phyloP scores from a whole-genome alignment of 2,329 filamentous ascomycete genomes.

The Fusarium domesticum region DNA sequence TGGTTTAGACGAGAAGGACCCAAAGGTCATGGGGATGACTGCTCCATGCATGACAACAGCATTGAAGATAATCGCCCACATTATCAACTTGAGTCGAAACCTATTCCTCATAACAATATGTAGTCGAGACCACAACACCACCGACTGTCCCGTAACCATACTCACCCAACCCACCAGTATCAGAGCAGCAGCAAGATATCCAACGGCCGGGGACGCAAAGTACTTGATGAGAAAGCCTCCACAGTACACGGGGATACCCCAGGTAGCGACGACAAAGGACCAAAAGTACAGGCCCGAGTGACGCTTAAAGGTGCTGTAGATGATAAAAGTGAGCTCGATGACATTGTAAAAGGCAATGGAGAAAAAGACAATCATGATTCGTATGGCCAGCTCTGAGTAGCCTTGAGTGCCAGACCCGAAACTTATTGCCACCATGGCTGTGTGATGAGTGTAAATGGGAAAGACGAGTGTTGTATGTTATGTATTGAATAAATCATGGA shows the following conservation, averaged over 20 bases:
- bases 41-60: conserved; percentile 51
- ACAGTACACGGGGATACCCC: conserved; percentile 37
- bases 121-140: conserved; percentile 61
- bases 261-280: conserved; percentile 36
- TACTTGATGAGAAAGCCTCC: conserved; percentile 47
- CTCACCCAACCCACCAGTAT: conserved; percentile 31
- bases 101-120: conserved; percentile 56
- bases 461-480: background rate
- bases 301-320: conserved; percentile 36
- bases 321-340: conserved; percentile 36
- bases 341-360: conserved; percentile 36
- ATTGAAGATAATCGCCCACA: conserved; percentile 57
- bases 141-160: conserved; percentile 60
- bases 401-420: conserved; percentile 26
- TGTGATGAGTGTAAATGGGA: background rate
- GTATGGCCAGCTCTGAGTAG: conserved; percentile 18
- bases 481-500: background rate
- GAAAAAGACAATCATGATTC: conserved; percentile 32
- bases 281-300: conserved; percentile 39
- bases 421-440: conserved; percentile 12
- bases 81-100: conserved; percentile 45
- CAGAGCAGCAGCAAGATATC: conserved; percentile 21
- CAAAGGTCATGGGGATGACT: conserved; percentile 54
- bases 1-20: conserved; percentile 39
- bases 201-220: conserved; percentile 16